Conservation (phyloP, 2,329 filamentous ascomycete genomes). For the Colletotrichum navitas region DNA sequence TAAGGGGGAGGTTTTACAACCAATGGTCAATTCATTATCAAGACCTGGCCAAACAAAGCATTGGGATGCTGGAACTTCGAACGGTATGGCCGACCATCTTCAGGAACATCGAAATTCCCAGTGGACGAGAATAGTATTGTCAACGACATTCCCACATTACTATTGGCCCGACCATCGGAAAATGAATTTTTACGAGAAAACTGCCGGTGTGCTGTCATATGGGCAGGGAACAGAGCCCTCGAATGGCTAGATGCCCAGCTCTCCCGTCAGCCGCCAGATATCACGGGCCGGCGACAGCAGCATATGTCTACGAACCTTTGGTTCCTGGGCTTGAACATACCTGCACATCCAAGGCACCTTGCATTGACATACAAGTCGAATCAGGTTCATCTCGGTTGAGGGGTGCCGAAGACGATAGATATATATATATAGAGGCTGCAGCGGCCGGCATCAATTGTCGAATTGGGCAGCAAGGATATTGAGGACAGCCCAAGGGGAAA, state of each 20-base stretch:
- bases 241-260: conserved; percentile 26
- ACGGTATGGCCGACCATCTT: background rate
- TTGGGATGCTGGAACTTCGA: background rate
- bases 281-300: background rate
- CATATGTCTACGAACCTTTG: background rate
- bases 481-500: conserved; percentile 14
- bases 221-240: conserved; percentile 23
- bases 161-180: no score
- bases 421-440: background rate
- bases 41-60: background rate
- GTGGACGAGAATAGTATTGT: background rate
- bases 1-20: background rate
- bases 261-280: conserved; percentile 12
- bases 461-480: background rate
- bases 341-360: background rate
- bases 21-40: background rate
- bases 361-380: background rate
- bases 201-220: background rate
- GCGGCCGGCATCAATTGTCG: background rate
- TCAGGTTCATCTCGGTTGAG: conserved; percentile 10
- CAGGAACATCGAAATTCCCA: background rate
- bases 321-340: background rate
- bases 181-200: background rate
- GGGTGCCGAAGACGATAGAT: background rate
- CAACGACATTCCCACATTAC: background rate